A percentile compares a stretch with the other conserved stretches of the same genome.
These are phyloP conservation scores for Isatis lusitanica DNA, from an alignment of 441 rosid genomes.

Conservation along the genomic window DNA sequence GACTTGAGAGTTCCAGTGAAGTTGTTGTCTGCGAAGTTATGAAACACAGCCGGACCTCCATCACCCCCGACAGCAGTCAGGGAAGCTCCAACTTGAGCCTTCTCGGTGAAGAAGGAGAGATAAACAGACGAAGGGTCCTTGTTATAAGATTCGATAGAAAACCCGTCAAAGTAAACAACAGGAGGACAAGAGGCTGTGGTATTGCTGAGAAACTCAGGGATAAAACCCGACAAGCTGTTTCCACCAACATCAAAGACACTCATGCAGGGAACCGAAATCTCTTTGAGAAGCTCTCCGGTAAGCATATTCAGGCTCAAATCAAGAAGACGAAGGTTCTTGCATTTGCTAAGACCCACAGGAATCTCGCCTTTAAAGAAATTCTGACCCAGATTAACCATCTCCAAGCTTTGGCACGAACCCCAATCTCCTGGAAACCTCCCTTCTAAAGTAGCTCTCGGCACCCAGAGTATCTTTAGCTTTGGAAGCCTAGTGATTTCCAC, in stretches of 20 bases:
- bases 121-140: constrained; percentile 46
- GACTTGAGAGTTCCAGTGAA: constrained; percentile 48
- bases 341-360: constrained; percentile 40
- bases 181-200: constrained; percentile 38
- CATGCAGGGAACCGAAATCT: constrained; percentile 56
- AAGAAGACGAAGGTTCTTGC: constrained; percentile 53
- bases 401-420: constrained; percentile 49
- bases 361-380: constrained; percentile 51
- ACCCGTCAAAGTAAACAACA: constrained; percentile 21
- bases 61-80: constrained; percentile 34
- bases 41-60: constrained; percentile 39
- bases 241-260: constrained; percentile 51
- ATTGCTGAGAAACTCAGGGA: constrained; percentile 44
- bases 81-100: constrained; percentile 35
- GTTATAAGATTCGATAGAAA: constrained; percentile 21
- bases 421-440: constrained; percentile 51
- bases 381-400: constrained; percentile 57
- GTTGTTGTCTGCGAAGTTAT: constrained; percentile 54
- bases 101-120: constrained; percentile 42
- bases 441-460: constrained; percentile 48
- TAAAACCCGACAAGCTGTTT: constrained; percentile 49
- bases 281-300: constrained; percentile 45
- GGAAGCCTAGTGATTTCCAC: constrained; percentile 47
- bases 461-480: constrained; percentile 55
- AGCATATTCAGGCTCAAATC: constrained; percentile 60